Evolutionary conservation across 2,329 filamentous ascomycete species (phyloP), one percentile per base, ranked within the genome.

Genomic region (Penicillium sp.): DNA sequence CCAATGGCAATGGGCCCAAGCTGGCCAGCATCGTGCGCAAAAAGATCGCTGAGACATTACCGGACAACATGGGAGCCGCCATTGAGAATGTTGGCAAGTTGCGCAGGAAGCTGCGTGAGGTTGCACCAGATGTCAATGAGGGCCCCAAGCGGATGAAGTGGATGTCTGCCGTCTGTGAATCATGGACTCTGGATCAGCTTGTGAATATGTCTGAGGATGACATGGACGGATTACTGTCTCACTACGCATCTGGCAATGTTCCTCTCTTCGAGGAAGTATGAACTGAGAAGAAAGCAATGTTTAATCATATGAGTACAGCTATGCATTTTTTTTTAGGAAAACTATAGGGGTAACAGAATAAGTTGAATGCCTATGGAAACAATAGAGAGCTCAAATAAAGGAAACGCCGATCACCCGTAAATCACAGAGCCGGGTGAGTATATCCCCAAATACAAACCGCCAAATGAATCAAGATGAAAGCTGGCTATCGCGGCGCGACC

Each of bases 1-100:
- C 94, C 33, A 99, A 97, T 70, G 94, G 94, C 47, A 96, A 96
- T 70, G 94, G 94, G 0, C 94, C 94, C 0, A 86, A 93, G 68
- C 76, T 99, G 58, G 94, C 94, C 9, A 93, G 90, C 61, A 86
- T 92, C 44, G 88, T 99, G 46, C 80, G 93, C 49, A 83, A 87
- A 68, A 85, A 88, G 68, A 96, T 99, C 59, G 92, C 90, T 16
- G 81, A 78, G 18, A 80, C 79, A 45, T 75, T 99, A 51, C 94
- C 94, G 1, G 75, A 77, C 16, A 90, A 94, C 60, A 87, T 89
- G 28, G 94, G 94, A 8, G 85, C 86, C 45, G 94, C 94, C 6
- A 92, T 99, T 54, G 82, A 88, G 71, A 87, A 88, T 58, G 88
- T 97, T 28, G 94, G 94, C 1, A 80, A 83, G 65, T 74, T 99